Evolutionary conservation across 805 yeast species (phyloP).

Genomic region (Vanderwaltozyma tropicalis): DNA sequence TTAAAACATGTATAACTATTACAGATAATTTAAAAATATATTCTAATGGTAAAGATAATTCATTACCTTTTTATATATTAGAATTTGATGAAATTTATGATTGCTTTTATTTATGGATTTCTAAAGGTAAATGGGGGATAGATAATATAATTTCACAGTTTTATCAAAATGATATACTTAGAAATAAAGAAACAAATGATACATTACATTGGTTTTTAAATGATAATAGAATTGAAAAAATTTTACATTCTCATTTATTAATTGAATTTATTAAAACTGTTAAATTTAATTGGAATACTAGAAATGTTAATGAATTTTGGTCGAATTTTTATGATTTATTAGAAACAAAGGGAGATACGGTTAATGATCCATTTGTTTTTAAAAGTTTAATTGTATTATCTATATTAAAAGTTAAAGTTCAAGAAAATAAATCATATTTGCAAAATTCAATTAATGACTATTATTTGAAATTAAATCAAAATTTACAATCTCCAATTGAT

Average conservation of each 20-base stretch:
- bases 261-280: constrained; percentile 8
- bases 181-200: not conserved
- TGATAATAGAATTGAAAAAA: constrained; percentile 5
- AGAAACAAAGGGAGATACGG: not conserved
- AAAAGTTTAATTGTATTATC: constrained; percentile 20
- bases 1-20: constrained; percentile 18
- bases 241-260: constrained; percentile 4
- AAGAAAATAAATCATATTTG: constrained; percentile 11
- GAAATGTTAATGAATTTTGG: constrained; percentile 15
- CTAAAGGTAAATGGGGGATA: constrained; percentile 20
- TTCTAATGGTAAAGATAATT: constrained; percentile 10
- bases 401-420: constrained; percentile 15
- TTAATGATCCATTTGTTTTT: constrained; percentile 3
- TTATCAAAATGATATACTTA: constrained; percentile 2
- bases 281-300: constrained; percentile 15
- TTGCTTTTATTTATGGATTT: constrained; percentile 19
- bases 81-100: constrained; percentile 18
- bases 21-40: constrained; percentile 23
- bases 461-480: constrained; percentile 5
- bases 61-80: constrained; percentile 18
- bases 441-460: constrained; percentile 4
- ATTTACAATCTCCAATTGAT: constrained; percentile 4
- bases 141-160: constrained; percentile 14
- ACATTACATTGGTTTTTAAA: constrained; percentile 2
- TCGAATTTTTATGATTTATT: not conserved